Base-by-base conservation (phyloP, 2,329 filamentous ascomycete species). In the Penicillium digitatum region DNA sequence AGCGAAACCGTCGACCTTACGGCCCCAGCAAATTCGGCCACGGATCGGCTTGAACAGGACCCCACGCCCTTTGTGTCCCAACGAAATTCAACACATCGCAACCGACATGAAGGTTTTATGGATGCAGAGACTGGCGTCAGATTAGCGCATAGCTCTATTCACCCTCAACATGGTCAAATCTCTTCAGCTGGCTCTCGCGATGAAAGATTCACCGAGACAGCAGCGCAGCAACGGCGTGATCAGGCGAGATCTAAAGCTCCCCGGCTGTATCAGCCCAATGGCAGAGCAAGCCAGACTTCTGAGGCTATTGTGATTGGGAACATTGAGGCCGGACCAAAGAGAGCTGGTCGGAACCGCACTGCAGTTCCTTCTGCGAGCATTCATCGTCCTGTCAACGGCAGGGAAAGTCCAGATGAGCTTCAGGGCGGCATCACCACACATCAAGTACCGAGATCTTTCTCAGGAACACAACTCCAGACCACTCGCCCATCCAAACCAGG, bases 321-420 rank as follows among this genome's bases (percentile, higher is more conserved):
- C 10, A 52, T 52, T 46, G 53, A 56, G 9, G 24, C n/a, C 20
- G 18, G 34, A 31, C 12, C 31, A 26, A 53, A 39, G 31, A 39
- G 20, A 22, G 7, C n/a, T 11, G 34, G 22, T 10, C 20, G n/a
- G 11, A 32, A 38, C 3, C 42, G 20, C 10, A 18, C 18, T 44
- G 24, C 50, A 39, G 37, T 45, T 29, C 22, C 38, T 16, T 49
- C 39, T 3, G 51, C 59, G 45, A 52, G 29, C 2, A 37, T 54
- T 8, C 49, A 34, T 31, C 59, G 44, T 18, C 14, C 24, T 34
- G 54, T 52, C 18, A 61, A 58, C 24, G 45, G 51, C n/a, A 62
- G 66, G 37, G 73, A 75, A 37, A 76, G 74, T 52, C 64, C 72
- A 5, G 74, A 76, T 63, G 74, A 72, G 52, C 56, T 76, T 2